phyloP scores from a whole-genome alignment of 2,329 filamentous ascomycete species.

The Xylaria sp. region DNA sequence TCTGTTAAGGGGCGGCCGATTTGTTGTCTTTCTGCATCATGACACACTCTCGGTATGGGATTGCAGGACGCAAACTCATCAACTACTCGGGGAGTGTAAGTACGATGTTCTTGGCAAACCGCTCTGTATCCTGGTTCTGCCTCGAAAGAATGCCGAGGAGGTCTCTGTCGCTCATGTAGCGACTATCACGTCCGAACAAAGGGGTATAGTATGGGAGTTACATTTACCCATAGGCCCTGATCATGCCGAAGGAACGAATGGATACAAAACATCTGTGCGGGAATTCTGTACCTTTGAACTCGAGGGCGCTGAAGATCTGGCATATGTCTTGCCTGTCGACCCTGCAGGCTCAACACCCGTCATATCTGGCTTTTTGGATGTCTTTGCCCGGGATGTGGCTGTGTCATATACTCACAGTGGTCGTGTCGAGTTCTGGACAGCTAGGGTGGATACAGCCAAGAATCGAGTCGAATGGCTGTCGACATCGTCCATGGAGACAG shows the following conservation, averaged over 20 bases:
- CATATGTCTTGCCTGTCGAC: slow-evolving; percentile 74
- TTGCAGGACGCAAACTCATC: slow-evolving; percentile 55
- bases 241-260: slow-evolving; percentile 28
- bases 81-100: slow-evolving; percentile 50
- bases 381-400: slow-evolving; percentile 79
- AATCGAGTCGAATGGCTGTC: slow-evolving; percentile 70
- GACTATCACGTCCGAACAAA: slow-evolving; percentile 73
- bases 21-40: slow-evolving; percentile 74
- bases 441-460: slow-evolving; percentile 59
- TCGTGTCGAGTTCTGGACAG: slow-evolving; percentile 78
- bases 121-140: slow-evolving; percentile 73
- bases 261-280: slow-evolving; percentile 40
- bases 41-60: slow-evolving; percentile 74
- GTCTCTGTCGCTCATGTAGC: slow-evolving; percentile 64
- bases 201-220: slow-evolving; percentile 77
- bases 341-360: slow-evolving; percentile 70
- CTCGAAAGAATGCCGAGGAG: slow-evolving; percentile 52
- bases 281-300: slow-evolving; percentile 71
- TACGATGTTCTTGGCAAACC: slow-evolving; percentile 65
- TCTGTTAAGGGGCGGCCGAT: slow-evolving; percentile 69
- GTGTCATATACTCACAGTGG: slow-evolving; percentile 76
- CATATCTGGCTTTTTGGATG: slow-evolving; percentile 73
- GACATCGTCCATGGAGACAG: slow-evolving; percentile 76
- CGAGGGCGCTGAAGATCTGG: slow-evolving; percentile 51
- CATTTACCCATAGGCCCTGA: slow-evolving; percentile 48